Percentiles rank a stretch among this genome's conserved stretches.
These are phyloP conservation scores for Porcisia deanei DNA, from an alignment of 208 protist genomes.

Conservation along the genomic window DNA sequence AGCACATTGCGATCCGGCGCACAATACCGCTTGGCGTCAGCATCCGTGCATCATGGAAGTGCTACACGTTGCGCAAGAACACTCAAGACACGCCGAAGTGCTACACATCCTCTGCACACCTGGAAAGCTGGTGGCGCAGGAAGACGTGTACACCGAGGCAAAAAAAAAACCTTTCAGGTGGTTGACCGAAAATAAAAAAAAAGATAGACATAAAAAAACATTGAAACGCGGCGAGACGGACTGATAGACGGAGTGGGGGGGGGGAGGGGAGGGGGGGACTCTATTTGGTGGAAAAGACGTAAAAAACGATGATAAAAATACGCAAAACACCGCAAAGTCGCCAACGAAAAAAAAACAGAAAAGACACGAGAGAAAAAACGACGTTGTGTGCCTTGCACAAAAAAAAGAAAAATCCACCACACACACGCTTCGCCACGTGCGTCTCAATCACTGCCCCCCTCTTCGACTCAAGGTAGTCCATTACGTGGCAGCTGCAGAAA, in stretches of 20 bases:
- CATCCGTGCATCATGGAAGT: background rate
- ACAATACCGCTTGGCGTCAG: constrained; percentile 10
- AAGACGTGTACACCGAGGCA: too few relatives aligned
- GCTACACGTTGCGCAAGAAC: background rate
- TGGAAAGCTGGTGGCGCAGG: background rate
- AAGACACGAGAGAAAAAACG: background rate
- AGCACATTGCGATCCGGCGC: background rate
- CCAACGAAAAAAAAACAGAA: background rate
- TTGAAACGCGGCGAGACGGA: too few relatives aligned
- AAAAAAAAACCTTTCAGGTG: too few relatives aligned
- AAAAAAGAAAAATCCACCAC: background rate
- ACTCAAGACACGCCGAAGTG: background rate
- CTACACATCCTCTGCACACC: background rate
- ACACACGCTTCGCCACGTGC: background rate
- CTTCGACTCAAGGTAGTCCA: background rate
- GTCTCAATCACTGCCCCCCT: background rate
- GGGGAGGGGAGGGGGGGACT: background rate
- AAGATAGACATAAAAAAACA: too few relatives aligned
- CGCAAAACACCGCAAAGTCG: too few relatives aligned
- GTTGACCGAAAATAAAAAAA: too few relatives aligned
- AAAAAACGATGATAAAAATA: too few relatives aligned
- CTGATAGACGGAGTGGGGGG: background rate
- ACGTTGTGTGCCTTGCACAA: background rate
- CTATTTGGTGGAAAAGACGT: background rate
- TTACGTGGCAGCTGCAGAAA: background rate